Conservation (phyloP, 441 rosid species). For the Theobroma grandiflorum region DNA sequence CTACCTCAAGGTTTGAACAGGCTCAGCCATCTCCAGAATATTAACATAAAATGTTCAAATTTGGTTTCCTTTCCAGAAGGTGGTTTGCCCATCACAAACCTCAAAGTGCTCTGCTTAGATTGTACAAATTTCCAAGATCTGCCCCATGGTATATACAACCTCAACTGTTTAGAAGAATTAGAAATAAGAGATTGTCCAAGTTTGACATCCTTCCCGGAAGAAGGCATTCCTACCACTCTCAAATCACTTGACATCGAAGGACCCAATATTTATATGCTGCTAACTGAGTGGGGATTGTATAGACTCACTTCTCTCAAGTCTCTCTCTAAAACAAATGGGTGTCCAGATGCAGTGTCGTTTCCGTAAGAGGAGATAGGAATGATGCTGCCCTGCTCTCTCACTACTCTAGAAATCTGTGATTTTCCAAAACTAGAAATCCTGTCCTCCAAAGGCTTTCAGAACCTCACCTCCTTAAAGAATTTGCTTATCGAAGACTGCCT, state of each 20-base stretch:
- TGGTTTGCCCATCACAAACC: neutral
- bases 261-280: slow-evolving; percentile 28
- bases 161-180: slow-evolving; percentile 16
- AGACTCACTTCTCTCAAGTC: slow-evolving; percentile 35
- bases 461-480: neutral
- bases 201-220: slow-evolving; percentile 24
- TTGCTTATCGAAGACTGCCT: neutral
- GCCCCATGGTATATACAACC: slow-evolving; percentile 13
- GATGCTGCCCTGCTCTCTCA: neutral
- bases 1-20: neutral
- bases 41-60: neutral
- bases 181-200: neutral
- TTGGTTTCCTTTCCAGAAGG: neutral
- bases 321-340: slow-evolving; percentile 16
- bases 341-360: slow-evolving; percentile 31
- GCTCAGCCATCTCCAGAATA: neutral
- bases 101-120: neutral
- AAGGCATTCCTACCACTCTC: slow-evolving; percentile 5
- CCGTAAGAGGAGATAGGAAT: slow-evolving; percentile 25
- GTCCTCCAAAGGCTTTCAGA: neutral
- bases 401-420: neutral
- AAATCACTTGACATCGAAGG: neutral
- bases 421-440: neutral
- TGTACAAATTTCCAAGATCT: neutral
- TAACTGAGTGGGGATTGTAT: slow-evolving; percentile 33